These are phyloP conservation scores for Penicillium hordei DNA, from an alignment of 2,329 filamentous ascomycete species.

Conservation along the genomic window DNA sequence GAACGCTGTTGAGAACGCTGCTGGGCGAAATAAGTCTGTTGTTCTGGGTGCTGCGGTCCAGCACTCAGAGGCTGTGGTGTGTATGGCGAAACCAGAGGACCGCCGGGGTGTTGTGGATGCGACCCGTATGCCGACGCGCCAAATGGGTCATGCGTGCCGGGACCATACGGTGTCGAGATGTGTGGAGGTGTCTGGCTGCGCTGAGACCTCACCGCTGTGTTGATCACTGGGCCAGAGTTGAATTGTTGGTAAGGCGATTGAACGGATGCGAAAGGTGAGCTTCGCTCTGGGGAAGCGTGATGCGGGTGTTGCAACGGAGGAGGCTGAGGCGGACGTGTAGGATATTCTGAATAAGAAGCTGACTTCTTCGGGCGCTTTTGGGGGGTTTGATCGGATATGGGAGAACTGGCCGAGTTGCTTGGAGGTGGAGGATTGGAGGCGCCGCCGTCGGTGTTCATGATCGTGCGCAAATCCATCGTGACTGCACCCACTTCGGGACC, in stretches of 20 bases:
- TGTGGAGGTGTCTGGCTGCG: constrained; percentile 36
- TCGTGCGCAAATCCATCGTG: constrained; percentile 55
- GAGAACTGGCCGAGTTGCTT: constrained; percentile 31
- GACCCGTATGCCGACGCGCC: constrained; percentile 32
- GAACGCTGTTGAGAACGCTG: constrained; percentile 40
- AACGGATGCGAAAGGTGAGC: constrained; percentile 40
- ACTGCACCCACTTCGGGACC: constrained; percentile 21
- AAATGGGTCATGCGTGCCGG: constrained; percentile 39
- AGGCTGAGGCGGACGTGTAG: constrained; percentile 40
- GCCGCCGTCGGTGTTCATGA: constrained; percentile 50
- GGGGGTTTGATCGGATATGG: constrained; percentile 27
- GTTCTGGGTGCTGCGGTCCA: constrained; percentile 31
- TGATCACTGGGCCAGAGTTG: constrained; percentile 34
- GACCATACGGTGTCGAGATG: constrained; percentile 31
- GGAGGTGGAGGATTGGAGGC: constrained; percentile 33
- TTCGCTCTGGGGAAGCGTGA: constrained; percentile 46
- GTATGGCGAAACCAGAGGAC: constrained; percentile 40
- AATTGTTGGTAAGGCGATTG: constrained; percentile 45
- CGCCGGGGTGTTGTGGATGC: constrained; percentile 29
- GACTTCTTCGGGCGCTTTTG: constrained; percentile 29
- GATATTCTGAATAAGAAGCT: constrained; percentile 30
- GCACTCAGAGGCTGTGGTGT: constrained; percentile 39
- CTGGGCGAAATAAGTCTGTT: constrained; percentile 40
- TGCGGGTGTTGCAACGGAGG: constrained; percentile 47
- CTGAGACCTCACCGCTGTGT: constrained; percentile 31